These are phyloP conservation scores for Xylaria palmicola DNA, from an alignment of 495 filamentous ascomycete species.

Conservation along the genomic window DNA sequence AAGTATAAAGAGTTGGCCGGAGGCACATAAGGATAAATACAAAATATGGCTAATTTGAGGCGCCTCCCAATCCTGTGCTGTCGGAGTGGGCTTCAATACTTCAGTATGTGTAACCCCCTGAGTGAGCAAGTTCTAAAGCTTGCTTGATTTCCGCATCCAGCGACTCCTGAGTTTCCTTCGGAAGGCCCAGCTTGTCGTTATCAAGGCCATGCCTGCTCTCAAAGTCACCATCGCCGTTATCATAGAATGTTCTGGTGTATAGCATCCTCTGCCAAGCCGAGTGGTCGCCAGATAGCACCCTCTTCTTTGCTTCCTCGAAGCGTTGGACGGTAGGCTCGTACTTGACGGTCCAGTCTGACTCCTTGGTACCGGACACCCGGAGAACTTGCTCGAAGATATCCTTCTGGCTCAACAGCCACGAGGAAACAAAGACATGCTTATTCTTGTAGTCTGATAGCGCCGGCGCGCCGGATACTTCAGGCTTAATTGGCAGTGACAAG, in stretches of 20 bases:
- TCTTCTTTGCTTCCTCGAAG: conserved; percentile 42
- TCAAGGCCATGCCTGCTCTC: conserved; percentile 36
- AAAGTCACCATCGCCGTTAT: conserved; percentile 46
- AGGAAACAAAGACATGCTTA: conserved; percentile 41
- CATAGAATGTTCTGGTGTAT: conserved; percentile 53
- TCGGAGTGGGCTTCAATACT: conserved; percentile 11
- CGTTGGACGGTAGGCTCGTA: conserved; percentile 43
- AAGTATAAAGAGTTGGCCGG: not conserved
- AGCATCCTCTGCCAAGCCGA: conserved; percentile 49
- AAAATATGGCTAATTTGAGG: not conserved
- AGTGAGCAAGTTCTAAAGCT: conserved; percentile 32
- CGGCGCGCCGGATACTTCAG: conserved; percentile 40
- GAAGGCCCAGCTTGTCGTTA: conserved; percentile 53
- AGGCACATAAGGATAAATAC: not conserved
- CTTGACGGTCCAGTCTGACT: conserved; percentile 56
- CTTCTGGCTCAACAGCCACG: conserved; percentile 45
- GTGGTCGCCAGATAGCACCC: conserved; percentile 29
- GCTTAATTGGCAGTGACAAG: conserved; percentile 37
- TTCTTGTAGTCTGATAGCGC: conserved; percentile 41
- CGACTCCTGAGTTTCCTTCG: conserved; percentile 45
- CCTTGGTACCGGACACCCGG: conserved; percentile 52
- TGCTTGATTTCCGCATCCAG: conserved; percentile 51
- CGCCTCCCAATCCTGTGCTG: not conserved
- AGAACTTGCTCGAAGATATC: conserved; percentile 46
- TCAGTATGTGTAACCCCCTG: conserved; percentile 18